Evolutionary conservation across 192 early-diverging fungal species (phyloP).

Genomic region (Coemansia sp.): DNA sequence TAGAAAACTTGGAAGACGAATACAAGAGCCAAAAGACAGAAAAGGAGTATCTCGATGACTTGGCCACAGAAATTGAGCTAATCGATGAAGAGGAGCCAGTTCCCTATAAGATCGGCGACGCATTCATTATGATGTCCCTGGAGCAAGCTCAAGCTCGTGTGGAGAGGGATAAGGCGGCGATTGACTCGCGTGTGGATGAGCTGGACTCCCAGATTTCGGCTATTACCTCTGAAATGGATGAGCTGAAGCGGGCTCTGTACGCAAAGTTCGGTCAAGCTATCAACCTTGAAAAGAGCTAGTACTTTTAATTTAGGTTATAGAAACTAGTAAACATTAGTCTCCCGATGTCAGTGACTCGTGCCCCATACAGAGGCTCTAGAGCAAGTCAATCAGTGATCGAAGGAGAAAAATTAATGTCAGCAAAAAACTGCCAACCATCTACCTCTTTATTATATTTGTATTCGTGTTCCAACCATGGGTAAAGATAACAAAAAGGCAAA

Average conservation of each 20-base stretch:
- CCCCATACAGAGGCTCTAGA: too few relatives aligned
- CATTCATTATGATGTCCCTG: constrained; percentile 78
- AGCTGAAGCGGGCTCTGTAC: constrained; percentile 85
- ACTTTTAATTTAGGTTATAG: not conserved
- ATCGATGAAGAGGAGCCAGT: constrained; percentile 86
- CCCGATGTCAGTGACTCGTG: too few relatives aligned
- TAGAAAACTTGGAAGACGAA: constrained; percentile 76
- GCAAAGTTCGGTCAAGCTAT: constrained; percentile 93
- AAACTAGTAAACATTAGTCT: too few relatives aligned
- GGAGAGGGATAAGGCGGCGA: constrained; percentile 61
- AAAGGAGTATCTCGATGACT: constrained; percentile 92
- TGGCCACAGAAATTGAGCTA: constrained; percentile 89
- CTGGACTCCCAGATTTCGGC: constrained; percentile 66
- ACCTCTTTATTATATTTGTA: not conserved
- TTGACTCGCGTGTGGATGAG: constrained; percentile 64
- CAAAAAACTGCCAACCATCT: not conserved
- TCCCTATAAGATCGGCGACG: constrained; percentile 84
- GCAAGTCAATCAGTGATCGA: too few relatives aligned
- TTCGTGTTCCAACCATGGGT: not conserved
- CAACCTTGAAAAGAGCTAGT: constrained; percentile 86
- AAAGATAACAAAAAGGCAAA: constrained; percentile 8
- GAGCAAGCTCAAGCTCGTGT: constrained; percentile 74
- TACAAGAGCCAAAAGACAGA: constrained; percentile 86
- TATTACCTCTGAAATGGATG: constrained; percentile 74
- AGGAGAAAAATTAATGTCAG: not conserved